Evolutionary conservation across 2,329 filamentous ascomycete genomes (phyloP).

Genomic region (Apiospora koreana): DNA sequence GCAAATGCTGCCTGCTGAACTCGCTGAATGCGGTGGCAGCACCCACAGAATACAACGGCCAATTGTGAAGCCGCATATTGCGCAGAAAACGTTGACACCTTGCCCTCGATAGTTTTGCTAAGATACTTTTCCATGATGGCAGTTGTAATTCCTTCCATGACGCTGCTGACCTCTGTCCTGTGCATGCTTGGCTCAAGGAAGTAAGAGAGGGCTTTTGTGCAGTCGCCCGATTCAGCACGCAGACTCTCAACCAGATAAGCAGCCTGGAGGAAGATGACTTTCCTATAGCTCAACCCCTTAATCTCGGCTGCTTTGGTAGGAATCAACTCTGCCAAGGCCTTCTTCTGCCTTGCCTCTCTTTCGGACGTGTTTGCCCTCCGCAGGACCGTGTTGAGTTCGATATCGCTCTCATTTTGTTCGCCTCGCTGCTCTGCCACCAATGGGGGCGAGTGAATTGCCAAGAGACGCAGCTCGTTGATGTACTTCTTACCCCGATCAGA

Average conservation of each 20-base stretch:
- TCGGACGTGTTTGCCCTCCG: slow-evolving; percentile 82
- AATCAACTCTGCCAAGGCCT: slow-evolving; percentile 70
- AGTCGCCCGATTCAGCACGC: slow-evolving; percentile 83
- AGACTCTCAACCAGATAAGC: slow-evolving; percentile 88
- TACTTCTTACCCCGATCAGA: slow-evolving; percentile 75
- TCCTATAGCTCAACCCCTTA: slow-evolving; percentile 80
- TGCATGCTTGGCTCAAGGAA: slow-evolving; percentile 90
- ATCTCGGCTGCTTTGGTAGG: slow-evolving; percentile 79
- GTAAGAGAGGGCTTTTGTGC: slow-evolving; percentile 85
- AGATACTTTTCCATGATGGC: slow-evolving; percentile 80
- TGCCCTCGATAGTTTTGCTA: slow-evolving; percentile 69
- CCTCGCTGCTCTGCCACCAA: slow-evolving; percentile 86
- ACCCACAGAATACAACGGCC: slow-evolving; percentile 79
- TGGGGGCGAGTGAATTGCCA: slow-evolving; percentile 85
- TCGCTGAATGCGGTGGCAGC: slow-evolving; percentile 89
- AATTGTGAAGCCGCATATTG: slow-evolving; percentile 89
- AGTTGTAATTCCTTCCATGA: slow-evolving; percentile 65
- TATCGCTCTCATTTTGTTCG: slow-evolving; percentile 91
- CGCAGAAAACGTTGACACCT: slow-evolving; percentile 79
- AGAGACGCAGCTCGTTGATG: slow-evolving; percentile 73
- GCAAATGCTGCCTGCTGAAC: slow-evolving; percentile 84
- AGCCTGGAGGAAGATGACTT: slow-evolving; percentile 89
- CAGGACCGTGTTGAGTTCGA: slow-evolving; percentile 92
- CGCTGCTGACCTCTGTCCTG: slow-evolving; percentile 61
- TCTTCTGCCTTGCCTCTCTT: slow-evolving; percentile 79